Percentiles rank a stretch among this genome's conserved stretches.
phyloP scores from a whole-genome alignment of 306 rosid species.

The Malus asiatica region DNA sequence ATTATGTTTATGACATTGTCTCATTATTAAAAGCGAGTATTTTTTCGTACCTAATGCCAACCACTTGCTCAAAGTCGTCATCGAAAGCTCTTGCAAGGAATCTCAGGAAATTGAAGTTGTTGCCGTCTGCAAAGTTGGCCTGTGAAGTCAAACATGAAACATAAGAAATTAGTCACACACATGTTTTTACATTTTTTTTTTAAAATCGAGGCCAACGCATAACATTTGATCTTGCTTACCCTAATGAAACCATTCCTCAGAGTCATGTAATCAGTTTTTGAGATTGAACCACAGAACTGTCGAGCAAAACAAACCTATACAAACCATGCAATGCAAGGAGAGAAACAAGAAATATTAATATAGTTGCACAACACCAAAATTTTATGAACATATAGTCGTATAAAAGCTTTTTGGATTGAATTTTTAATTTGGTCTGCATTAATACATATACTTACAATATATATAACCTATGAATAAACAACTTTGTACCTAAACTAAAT shows the following conservation, averaged over 20 bases:
- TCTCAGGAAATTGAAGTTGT: slow-evolving; percentile 49
- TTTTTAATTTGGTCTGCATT: too few species aligned
- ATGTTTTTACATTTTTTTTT: background rate
- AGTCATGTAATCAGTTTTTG: slow-evolving; percentile 59
- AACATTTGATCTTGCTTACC: slow-evolving; percentile 27
- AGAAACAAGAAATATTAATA: too few species aligned
- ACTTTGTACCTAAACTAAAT: too few species aligned
- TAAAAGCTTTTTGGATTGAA: too few species aligned
- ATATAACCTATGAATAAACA: too few species aligned
- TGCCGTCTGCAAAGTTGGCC: slow-evolving; percentile 47
- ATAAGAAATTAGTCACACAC: background rate
- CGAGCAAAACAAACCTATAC: slow-evolving; percentile 43
- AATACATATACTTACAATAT: too few species aligned
- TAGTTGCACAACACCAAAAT: too few species aligned
- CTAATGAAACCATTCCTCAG: slow-evolving; percentile 57
- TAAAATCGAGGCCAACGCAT: too few species aligned
- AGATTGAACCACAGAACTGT: slow-evolving; percentile 49
- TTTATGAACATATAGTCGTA: too few species aligned
- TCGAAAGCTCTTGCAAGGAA: slow-evolving; percentile 53
- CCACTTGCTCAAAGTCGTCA: slow-evolving; percentile 54
- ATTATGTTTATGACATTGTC: too few species aligned
- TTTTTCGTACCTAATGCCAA: slow-evolving; percentile 42
- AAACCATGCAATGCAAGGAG: too few species aligned
- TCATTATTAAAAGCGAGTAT: too few species aligned
- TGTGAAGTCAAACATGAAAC: slow-evolving; percentile 10